Base-by-base conservation (phyloP, 331 rosid genomes). In the Stylosanthes scabra region DNA sequence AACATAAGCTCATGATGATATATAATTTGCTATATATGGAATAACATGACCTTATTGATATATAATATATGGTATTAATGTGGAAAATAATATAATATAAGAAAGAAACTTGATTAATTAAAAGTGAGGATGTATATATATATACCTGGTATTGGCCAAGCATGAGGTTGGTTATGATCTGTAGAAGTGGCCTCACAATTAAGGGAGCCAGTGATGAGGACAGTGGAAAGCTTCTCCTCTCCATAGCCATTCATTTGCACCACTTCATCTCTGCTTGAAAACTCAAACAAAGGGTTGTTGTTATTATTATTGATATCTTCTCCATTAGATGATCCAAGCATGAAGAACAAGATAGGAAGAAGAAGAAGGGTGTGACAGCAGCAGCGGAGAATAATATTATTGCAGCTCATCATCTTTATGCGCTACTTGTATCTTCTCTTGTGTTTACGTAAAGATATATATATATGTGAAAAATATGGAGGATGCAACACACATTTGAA, bases 211-310 rank as follows among this genome's bases (percentile, higher is more conserved):
- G 91, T 87, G 37, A 95, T 78, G 8, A 95, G 82, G 14, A 95
- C 99, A 1, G 97, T 95, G 69, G 99, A 95, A 25, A 95, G 88
- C 82, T 83, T 95, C 66, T 92, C 91, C 71, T 95, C 97, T 65
- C 99, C 97, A 82, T 95, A 92, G 45, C 99, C 99, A 66, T 97
- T 97, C 34, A 86, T 75, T 46, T 79, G 74, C 77, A 83, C 84
- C 80, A 85, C 68, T 42, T 95, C 97, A 5, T 92, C 89, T 76
- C 89, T 81, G 86, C 84, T 86, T 44, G 81, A 67, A 54, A 73
- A 60, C 52, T 80, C 87, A 2, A 82, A 65, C 60, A 84, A 52
- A 11, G 77, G 70, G 45, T 64, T 71, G n/a, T n/a, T n/a, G 4
- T 77, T 44, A 44, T 44, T 44, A 44, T 20, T 20, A 20, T 44